Base-by-base conservation (phyloP, 371 early-diverging fungal species). In the Mortierella sp. region DNA sequence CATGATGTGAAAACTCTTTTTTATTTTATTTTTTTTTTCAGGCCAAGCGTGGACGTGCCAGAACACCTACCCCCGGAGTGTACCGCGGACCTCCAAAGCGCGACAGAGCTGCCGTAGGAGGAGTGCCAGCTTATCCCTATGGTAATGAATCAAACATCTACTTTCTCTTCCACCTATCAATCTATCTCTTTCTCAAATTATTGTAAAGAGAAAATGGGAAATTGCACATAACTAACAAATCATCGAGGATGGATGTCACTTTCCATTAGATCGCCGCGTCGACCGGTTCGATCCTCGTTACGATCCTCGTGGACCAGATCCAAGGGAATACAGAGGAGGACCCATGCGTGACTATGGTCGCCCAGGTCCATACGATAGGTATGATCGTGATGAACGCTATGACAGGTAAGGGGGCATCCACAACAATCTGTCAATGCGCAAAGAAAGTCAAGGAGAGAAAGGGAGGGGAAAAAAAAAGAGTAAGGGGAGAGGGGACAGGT, bases 21-120 rank as follows among this genome's bases (percentile, higher is more conserved):
- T 37, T 19, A 19, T 19, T 44, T 6, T 29, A 7, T 12, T 5
- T 47, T 51, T 59, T 15, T 29, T 29, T 30, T 45, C 47, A 84
- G 88, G 95, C 96, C 18, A 89, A 88, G 69, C 85, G 96, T 53
- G 84, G 88, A 26, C 82, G 90, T 60, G 91, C 95, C 21, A 85
- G 96, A 67, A 90, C 93, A 44, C 96, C 96, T 23, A 95, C 96
- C 57, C 96, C 96, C 62, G 96, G 96, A 55, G 90, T 89, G 55
- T 95, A 95, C 84, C 87, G 88, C 82, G 96, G 96, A 9, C 92
- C 92, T n/a, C 91, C 93, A 50, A 92, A 90, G 62, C 86, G 90
- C 50, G 76, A 71, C 19, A 59, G 71, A 56, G 68, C 28, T 56
- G 45, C 45, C 26, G 37, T 37, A 9, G 37, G 37, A 37, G 75